These are phyloP conservation scores for Arachis stenosperma DNA, from an alignment of 306 rosid species.

Conservation along the genomic window DNA sequence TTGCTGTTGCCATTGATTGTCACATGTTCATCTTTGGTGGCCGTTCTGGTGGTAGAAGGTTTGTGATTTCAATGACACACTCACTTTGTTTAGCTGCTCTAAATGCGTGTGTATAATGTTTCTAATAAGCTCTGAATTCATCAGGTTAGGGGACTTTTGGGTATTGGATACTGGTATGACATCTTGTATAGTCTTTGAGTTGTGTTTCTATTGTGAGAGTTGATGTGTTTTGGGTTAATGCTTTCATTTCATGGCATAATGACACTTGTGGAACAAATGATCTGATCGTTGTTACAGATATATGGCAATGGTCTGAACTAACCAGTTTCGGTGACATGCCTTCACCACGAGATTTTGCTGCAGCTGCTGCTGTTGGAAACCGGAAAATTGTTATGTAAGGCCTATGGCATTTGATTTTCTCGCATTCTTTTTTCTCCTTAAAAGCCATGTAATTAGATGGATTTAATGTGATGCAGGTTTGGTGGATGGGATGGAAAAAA, in stretches of 20 bases:
- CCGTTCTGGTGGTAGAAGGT: conserved; percentile 84
- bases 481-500: conserved; percentile 99
- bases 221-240: conserved; percentile 25
- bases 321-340: conserved; percentile 95
- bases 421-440: neutral
- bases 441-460: conserved; percentile 23
- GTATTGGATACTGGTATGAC: conserved; percentile 92
- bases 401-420: conserved; percentile 15
- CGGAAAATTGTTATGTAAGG: conserved; percentile 86
- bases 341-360: conserved; percentile 88
- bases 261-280: conserved; percentile 28
- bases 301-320: conserved; percentile 99
- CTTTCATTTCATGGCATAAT: conserved; percentile 27
- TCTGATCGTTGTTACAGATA: conserved; percentile 55
- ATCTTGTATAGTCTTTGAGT: conserved; percentile 11
- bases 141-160: conserved; percentile 99
- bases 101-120: conserved; percentile 18
- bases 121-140: conserved; percentile 44
- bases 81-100: neutral
- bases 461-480: conserved; percentile 62
- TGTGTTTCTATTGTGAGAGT: neutral
- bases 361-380: conserved; percentile 94
- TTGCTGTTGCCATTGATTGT: conserved; percentile 91
- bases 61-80: conserved; percentile 8
- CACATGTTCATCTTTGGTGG: conserved; percentile 98